Evolutionary conservation across 2,329 filamentous ascomycete genomes (phyloP), one percentile per base, ranked within the genome.

Genomic region (Cercospora sojina): DNA sequence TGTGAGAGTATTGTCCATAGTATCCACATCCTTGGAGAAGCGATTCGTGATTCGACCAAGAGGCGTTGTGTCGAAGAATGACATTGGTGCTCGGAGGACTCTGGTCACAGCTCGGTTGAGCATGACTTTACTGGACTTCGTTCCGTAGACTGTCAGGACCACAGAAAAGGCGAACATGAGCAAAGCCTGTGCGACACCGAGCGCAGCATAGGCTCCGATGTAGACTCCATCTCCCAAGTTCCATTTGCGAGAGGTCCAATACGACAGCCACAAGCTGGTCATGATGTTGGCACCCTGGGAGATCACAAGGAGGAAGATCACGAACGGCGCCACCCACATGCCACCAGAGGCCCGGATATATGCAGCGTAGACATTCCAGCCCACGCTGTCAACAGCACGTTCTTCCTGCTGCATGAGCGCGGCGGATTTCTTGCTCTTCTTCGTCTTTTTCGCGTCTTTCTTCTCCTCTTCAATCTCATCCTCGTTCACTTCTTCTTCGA

Each of bases 11-110:
- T 97, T 75, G 80, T 98, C 95, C 92, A 98, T 96, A 64, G 95
- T 92, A 75, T 97, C 92, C 47, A 98, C 91, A 75, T 99, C 95
- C 72, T 94, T 90, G 32, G 92, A 96, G 80, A 98, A 98, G 16
- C 95, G 91, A 78, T 98, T 98, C 23, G 93, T 97, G 77, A 98
- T 97, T 41, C 94, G 90, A 20, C 95, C 95, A 1, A 98, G 85
- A 0, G 95, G 95, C 0, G 95, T 98, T 0, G 95, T 98, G 74
- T 99, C 95, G 80, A 98, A 98, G 81, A 98, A 98, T 4, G 91
- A 90, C 92, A 90, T 89, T 1, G 88, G 88, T 3, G 88, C 88
- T 56, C 87, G 82, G 8, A 90, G 77, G 0, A 95, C 92, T 16
- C 91, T 86, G 8, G 84, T 87, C 73, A 98, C 91, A 6, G 95